These are phyloP conservation scores for Backusella australiensis DNA, from an alignment of 192 early-diverging fungal genomes.

Conservation along the genomic window DNA sequence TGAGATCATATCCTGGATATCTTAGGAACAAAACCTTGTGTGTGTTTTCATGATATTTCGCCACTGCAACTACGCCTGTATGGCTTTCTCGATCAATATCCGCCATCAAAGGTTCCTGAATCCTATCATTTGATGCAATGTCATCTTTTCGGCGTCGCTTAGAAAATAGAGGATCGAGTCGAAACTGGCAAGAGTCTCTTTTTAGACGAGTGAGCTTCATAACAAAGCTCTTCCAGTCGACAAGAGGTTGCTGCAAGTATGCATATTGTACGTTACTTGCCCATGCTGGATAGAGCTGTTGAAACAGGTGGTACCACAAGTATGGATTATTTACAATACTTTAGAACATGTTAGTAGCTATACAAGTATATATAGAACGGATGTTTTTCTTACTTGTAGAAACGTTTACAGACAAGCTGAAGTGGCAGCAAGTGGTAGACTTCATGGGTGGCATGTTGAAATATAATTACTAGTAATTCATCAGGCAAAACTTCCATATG, in stretches of 20 bases:
- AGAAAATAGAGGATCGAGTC: not conserved
- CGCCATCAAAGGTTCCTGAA: conserved; percentile 25
- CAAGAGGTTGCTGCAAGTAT: not conserved
- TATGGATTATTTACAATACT: conserved; percentile 21
- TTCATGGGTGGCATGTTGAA: not conserved
- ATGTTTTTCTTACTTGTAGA: not conserved
- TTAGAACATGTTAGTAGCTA: not conserved
- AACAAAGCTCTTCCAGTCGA: conserved; percentile 25
- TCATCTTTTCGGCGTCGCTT: not conserved
- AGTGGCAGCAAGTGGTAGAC: not conserved
- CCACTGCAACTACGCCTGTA: conserved; percentile 20
- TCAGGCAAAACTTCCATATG: conserved; percentile 10
- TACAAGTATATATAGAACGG: not conserved
- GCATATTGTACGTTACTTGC: conserved; percentile 15
- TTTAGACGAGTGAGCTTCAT: conserved; percentile 6
- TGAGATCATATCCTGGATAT: conserved; percentile 20
- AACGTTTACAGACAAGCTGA: conserved; percentile 3
- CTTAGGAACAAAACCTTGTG: conserved; percentile 23
- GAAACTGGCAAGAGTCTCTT: conserved; percentile 6
- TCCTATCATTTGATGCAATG: not conserved
- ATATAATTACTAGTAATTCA: conserved; percentile 12
- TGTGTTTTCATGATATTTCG: conserved; percentile 10
- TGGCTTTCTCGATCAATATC: conserved; percentile 23
- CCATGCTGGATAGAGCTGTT: conserved; percentile 15
- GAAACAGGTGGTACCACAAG: conserved; percentile 26